Base-by-base conservation (phyloP, 129 eudicot species). In the Flaveria brownii region DNA sequence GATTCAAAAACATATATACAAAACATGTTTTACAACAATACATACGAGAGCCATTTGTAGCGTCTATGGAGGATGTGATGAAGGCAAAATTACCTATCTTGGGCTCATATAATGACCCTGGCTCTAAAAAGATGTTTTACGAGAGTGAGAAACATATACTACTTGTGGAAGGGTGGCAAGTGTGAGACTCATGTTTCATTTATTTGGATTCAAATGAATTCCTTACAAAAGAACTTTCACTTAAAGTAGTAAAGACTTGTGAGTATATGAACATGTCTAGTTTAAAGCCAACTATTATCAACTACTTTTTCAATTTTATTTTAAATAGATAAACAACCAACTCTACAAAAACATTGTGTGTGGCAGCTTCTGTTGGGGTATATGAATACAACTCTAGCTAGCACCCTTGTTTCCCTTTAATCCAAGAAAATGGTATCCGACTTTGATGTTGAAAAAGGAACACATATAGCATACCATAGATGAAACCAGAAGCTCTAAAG, bases 401-500 rank as follows among this genome's bases (percentile, higher is more conserved):
- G 41, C 41, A 36, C 41, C 41, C 41, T 36, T 0, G 41, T 0
- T 30, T 36, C 6, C 41, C 41, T 36, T 5, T 5, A 36, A 36
- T 36, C 41, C 41, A 36, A 36, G 7, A 36, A 36, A 36, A 5
- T 36, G 1, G 41, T 36, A 0, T 36, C 5, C 6, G 7, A 3
- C 15, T 59, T 22, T 33, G 20, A 47, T 51, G 8, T 30, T 65
- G 2, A 30, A n/a, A 9, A 1, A 1, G 23, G 36, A 36, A 51
- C 46, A 42, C 17, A 4, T 23, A n/a, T 67, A 15, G 5, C 18
- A 50, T 71, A 88, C 93, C 93, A 60, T 78, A 88, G 28, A 88
- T 73, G 81, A 88, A 88, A 16, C 79, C 56, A 47, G 90, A 71
- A 14, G 93, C 86, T 75, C 71, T 85, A 43, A 88, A 88, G 74